A percentile compares a stretch with the other conserved stretches of the same genome.
phyloP scores from a whole-genome alignment of 2,329 filamentous ascomycete genomes.

The Microsporum audouinii region DNA sequence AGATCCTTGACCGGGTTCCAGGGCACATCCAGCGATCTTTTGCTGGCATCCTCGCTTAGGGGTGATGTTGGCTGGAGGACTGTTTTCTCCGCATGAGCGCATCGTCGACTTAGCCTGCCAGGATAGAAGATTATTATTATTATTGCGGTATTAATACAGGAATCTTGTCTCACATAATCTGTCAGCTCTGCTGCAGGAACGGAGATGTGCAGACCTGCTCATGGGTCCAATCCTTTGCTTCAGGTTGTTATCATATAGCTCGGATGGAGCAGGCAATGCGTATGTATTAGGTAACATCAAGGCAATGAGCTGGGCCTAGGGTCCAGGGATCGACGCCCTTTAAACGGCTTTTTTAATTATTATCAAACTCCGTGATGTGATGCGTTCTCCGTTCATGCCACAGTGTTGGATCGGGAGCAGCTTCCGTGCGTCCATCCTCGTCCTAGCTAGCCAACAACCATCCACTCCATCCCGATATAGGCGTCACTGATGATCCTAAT shows the following conservation, averaged over 20 bases:
- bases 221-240: background rate
- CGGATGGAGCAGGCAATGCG: background rate
- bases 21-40: background rate
- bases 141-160: background rate
- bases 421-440: background rate
- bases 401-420: slow-evolving; percentile 1
- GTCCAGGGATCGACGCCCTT: background rate
- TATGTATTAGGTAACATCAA: background rate
- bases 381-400: background rate
- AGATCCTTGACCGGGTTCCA: background rate
- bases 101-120: background rate
- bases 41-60: background rate
- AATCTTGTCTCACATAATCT: background rate
- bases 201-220: background rate
- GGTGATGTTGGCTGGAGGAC: background rate
- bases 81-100: background rate
- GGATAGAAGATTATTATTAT: background rate
- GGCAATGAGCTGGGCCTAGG: background rate
- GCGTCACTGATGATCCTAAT: slow-evolving; percentile 74
- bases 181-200: background rate
- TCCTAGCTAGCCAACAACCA: slow-evolving; percentile 7
- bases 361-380: background rate
- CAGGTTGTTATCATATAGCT: background rate
- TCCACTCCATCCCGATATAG: slow-evolving; percentile 66
- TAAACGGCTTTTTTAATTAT: slow-evolving; percentile 1